Evolutionary conservation across 305 asterid species (phyloP).

Genomic region (Fraxinus floribunda): DNA sequence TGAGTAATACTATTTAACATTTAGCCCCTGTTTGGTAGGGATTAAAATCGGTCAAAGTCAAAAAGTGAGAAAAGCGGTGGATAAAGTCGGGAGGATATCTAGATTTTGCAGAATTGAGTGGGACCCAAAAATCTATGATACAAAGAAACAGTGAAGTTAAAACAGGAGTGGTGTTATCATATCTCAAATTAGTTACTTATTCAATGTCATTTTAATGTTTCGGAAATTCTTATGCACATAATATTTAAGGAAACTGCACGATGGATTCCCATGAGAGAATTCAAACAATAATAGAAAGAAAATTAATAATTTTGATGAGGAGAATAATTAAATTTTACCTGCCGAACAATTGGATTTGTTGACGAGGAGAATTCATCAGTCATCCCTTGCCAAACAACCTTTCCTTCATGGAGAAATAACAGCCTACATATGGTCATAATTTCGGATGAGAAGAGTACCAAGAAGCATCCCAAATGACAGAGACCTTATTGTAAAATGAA

Average conservation of each 20-base stretch:
- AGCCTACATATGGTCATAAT: constrained; percentile 44
- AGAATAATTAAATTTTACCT: constrained; percentile 46
- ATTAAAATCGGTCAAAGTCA: not conserved
- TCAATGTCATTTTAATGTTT: not conserved
- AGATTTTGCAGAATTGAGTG: not conserved
- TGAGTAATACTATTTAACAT: not conserved
- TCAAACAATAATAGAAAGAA: not conserved
- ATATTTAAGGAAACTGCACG: not conserved
- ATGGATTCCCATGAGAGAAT: not conserved
- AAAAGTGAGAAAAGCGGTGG: not conserved
- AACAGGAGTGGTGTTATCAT: not conserved
- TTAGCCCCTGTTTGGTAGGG: not conserved
- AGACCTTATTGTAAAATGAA: constrained; percentile 12
- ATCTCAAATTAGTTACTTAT: not conserved
- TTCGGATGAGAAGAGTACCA: constrained; percentile 24
- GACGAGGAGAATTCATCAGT: constrained; percentile 88
- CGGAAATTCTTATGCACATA: not conserved
- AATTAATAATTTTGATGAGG: not conserved
- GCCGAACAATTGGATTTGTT: constrained; percentile 76
- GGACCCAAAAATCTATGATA: not conserved
- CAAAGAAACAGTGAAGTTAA: not conserved
- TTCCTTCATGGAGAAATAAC: constrained; percentile 83
- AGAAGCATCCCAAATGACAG: constrained; percentile 8
- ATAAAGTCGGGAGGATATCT: too few species aligned
- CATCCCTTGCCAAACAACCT: constrained; percentile 98